phyloP scores from a whole-genome alignment of 2,329 filamentous ascomycete genomes.

The Xylariales sp. region DNA sequence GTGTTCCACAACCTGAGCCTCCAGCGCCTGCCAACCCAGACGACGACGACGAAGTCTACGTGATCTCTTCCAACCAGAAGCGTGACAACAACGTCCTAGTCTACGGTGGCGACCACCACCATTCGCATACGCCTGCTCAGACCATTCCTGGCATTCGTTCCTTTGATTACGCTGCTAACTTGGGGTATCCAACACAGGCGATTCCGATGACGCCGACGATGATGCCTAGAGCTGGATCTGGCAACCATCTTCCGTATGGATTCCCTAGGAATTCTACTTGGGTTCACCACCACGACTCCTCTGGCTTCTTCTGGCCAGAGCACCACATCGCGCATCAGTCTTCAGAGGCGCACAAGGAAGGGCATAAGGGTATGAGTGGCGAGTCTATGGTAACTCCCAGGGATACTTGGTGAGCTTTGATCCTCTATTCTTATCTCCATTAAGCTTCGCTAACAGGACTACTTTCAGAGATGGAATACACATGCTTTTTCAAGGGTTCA shows the following conservation, averaged over 20 bases:
- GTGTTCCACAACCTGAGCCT: constrained; percentile 5
- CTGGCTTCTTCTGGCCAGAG: constrained; percentile 20
- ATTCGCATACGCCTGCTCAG: constrained; percentile 8
- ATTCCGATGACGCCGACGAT: constrained; percentile 9
- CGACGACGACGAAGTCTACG: constrained; percentile 26
- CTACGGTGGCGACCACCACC: constrained; percentile 14
- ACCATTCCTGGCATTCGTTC: constrained; percentile 18
- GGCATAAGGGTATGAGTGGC: neutral
- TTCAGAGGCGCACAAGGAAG: neutral
- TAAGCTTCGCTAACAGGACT: too few species aligned
- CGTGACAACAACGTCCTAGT: constrained; percentile 10
- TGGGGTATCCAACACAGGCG: constrained; percentile 19
- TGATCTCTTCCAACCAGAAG: constrained; percentile 23
- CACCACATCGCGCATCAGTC: constrained; percentile 8
- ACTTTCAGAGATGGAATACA: too few species aligned
- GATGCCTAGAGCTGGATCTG: constrained; percentile 10
- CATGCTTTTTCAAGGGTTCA: too few species aligned
- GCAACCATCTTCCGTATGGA: constrained; percentile 19
- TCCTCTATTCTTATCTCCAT: too few species aligned
- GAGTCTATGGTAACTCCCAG: too few species aligned
- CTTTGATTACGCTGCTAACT: constrained; percentile 25
- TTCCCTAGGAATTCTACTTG: constrained; percentile 16
- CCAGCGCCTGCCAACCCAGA: constrained; percentile 3
- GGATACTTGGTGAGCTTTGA: too few species aligned
- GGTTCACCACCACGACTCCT: constrained; percentile 19